phyloP scores from a whole-genome alignment of 768 basidiomycete genomes.

The Lepiota venenata region DNA sequence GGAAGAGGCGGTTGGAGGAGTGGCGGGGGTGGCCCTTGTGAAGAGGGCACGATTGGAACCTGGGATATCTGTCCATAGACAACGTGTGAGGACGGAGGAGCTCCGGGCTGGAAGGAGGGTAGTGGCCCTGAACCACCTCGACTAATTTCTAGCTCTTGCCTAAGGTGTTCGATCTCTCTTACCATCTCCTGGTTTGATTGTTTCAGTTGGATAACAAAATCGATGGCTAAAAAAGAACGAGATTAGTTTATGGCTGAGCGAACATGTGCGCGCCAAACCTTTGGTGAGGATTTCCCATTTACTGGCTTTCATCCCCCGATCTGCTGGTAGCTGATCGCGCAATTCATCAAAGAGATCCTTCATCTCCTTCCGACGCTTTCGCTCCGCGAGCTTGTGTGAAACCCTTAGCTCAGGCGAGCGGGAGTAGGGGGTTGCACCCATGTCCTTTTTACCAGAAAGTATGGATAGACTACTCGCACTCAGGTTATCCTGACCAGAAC shows the following conservation, averaged over 20 bases:
- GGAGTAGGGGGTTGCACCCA: constrained; percentile 79
- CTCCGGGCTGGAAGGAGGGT: constrained; percentile 47
- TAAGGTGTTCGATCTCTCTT: constrained; percentile 74
- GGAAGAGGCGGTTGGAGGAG: constrained; percentile 41
- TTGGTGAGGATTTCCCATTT: constrained; percentile 99
- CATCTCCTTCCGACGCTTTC: constrained; percentile 98
- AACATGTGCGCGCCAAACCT: constrained; percentile 47
- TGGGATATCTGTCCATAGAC: constrained; percentile 48
- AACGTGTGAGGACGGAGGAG: constrained; percentile 44
- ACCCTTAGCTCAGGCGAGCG: constrained; percentile 93
- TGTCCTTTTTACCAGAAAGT: constrained; percentile 44
- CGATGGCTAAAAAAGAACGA: constrained; percentile 58
- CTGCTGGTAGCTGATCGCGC: constrained; percentile 87
- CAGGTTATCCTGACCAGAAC: constrained; percentile 43
- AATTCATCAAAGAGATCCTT: constrained; percentile 97
- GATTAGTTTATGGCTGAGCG: neutral
- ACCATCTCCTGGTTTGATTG: constrained; percentile 72
- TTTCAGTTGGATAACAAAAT: constrained; percentile 81
- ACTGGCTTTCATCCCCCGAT: constrained; percentile 92
- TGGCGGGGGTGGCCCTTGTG: constrained; percentile 44
- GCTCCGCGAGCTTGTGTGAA: constrained; percentile 95
- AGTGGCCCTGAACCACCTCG: constrained; percentile 40
- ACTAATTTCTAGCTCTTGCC: constrained; percentile 69
- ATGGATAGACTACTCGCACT: constrained; percentile 33
- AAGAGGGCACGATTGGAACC: constrained; percentile 24